Percentiles rank a stretch among this genome's conserved stretches.
These are phyloP conservation scores for Solanum aculeatissimum DNA, from an alignment of 305 asterid genomes.

Conservation along the genomic window DNA sequence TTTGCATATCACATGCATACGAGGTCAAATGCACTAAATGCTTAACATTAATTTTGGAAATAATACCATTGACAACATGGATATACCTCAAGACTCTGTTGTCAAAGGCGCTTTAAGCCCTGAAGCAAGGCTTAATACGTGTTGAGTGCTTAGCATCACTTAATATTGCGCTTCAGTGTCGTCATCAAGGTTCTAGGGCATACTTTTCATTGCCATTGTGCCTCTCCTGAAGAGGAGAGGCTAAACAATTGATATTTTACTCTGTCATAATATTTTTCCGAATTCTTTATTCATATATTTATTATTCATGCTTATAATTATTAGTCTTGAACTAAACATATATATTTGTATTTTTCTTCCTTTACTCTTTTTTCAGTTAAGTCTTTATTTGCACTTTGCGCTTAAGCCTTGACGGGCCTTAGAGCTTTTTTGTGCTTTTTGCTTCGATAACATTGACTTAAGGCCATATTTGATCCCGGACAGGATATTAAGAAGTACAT, in stretches of 20 bases:
- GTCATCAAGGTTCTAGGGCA: background rate
- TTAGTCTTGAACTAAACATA: background rate
- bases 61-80: background rate
- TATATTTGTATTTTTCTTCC: background rate
- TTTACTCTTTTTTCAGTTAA: background rate
- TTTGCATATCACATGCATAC: background rate
- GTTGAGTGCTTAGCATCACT: background rate
- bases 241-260: background rate
- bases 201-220: background rate
- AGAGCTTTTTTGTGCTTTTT: background rate
- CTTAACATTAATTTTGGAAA: background rate
- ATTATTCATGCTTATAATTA: background rate
- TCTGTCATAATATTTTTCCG: background rate
- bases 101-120: background rate
- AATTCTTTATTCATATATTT: background rate
- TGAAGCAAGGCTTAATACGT: background rate
- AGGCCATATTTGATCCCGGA: background rate
- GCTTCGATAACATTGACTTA: background rate
- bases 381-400: background rate
- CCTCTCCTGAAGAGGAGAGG: background rate
- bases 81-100: background rate
- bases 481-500: background rate
- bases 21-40: background rate
- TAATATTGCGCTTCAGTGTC: background rate
- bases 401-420: no score